These are phyloP conservation scores for Hypoxylon fragiforme DNA, from an alignment of 495 filamentous ascomycete genomes.

Conservation along the genomic window DNA sequence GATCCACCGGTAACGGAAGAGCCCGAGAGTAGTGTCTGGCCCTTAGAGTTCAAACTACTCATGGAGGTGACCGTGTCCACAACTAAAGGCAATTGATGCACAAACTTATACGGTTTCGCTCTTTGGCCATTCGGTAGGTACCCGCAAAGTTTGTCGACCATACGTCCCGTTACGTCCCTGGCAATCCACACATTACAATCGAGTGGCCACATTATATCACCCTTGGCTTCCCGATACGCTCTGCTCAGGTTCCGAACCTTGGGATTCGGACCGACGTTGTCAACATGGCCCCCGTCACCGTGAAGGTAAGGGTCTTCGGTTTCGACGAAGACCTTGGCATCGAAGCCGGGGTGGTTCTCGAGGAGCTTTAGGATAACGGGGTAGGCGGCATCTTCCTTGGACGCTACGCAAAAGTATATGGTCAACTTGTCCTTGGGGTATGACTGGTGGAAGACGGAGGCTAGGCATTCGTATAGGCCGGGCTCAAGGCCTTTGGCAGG, in stretches of 20 bases:
- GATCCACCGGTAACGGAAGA: constrained; percentile 34
- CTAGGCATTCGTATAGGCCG: constrained; percentile 87
- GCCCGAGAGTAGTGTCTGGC: constrained; percentile 48
- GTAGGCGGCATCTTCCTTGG: constrained; percentile 76
- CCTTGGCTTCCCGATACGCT: constrained; percentile 90
- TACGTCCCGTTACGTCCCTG: constrained; percentile 73
- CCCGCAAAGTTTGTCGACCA: constrained; percentile 85
- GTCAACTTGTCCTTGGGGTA: constrained; percentile 81
- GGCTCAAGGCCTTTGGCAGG: constrained; percentile 93
- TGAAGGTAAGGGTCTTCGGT: constrained; percentile 79
- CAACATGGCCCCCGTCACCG: constrained; percentile 50
- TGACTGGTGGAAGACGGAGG: constrained; percentile 81
- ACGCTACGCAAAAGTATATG: constrained; percentile 80
- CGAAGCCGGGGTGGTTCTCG: constrained; percentile 68
- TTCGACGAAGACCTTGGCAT: constrained; percentile 79
- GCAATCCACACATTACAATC: constrained; percentile 97
- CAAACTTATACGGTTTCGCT: constrained; percentile 79
- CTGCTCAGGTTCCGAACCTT: constrained; percentile 98
- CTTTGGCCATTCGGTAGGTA: constrained; percentile 46
- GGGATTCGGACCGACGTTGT: constrained; percentile 87
- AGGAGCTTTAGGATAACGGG: constrained; percentile 72
- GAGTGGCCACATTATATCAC: constrained; percentile 90
- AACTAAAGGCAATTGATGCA: constrained; percentile 89
- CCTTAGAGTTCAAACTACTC: constrained; percentile 40
- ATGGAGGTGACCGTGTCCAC: constrained; percentile 65